Base-by-base conservation (phyloP, 148 eudicot species). In the Diospyros kaki region DNA sequence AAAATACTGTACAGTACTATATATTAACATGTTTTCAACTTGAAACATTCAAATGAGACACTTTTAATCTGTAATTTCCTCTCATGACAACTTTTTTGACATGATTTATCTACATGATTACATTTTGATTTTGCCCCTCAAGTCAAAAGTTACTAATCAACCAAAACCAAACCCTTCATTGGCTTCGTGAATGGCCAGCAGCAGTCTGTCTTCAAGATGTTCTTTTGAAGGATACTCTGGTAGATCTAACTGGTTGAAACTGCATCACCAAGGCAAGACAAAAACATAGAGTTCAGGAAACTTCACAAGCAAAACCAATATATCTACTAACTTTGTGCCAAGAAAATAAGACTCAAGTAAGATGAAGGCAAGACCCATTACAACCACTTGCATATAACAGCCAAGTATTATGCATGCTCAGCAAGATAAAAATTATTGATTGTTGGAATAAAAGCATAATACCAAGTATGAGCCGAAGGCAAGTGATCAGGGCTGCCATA, bases 401-500 rank as follows among this genome's bases (percentile, higher is more conserved):
- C 28, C 28, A 28, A 28, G 28, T 38, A 62, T 15, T 54, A 69
- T 50, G 12, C n/a, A 48, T 10, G 51, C 17, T 38, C 40, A 40
- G 10, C 42, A 41, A 75, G 46, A 79, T 51, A 18, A 48, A 10
- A 13, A 69, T 58, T 45, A 51, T 13, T 51, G 6, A 8, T 12
- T n/a, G 6, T 41, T 9, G 17, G 41, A 14, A 52, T 14, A 43
- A 10, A 15, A 15, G 12, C 17, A 74, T 83, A 95, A 74, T 83
- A 95, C 98, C 98, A 95, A 76, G 98, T 95, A 79, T 95, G 98
- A 48, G 98, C 98, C 1, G 98, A 95, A 44, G 98, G 98, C 83
- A 95, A 83, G 80, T 92, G 97, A 80, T 95, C 91, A 58, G 86
- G 52, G 74, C 97, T 92, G 61, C 97, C 98, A 78, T 95, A 95